A percentile compares a stretch with the other conserved stretches of the same genome.
Conservation (phyloP, 75 land plant species). For the Selaginella moellendorffii region DNA sequence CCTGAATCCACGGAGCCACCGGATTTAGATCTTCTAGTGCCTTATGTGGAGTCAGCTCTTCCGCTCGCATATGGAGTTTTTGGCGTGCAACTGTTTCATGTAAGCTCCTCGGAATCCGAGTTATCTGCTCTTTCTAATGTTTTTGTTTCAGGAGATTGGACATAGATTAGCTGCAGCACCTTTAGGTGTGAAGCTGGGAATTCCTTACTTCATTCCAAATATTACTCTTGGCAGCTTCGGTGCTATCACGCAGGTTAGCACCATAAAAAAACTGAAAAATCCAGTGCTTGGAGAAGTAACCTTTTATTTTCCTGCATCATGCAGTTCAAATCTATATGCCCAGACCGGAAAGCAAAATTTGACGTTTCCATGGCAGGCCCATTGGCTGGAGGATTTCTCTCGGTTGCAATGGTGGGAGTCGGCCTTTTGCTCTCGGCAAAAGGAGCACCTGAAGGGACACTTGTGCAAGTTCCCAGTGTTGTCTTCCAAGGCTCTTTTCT, state of each 20-base stretch:
- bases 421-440: conserved; percentile 69
- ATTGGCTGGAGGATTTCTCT: conserved; percentile 74
- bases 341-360: conserved; percentile 63
- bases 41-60: conserved; percentile 74
- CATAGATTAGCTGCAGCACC: conserved; percentile 83
- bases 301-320: conserved; percentile 16
- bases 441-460: conserved; percentile 39
- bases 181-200: conserved; percentile 71
- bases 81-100: conserved; percentile 92
- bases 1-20: conserved; percentile 90
- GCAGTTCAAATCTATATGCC: conserved; percentile 93
- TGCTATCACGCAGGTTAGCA: conserved; percentile 83
- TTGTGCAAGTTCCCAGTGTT: conserved; percentile 89
- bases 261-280: no score
- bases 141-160: conserved; percentile 70
- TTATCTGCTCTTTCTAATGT: background rate
- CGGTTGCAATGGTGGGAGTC: conserved; percentile 71
- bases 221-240: conserved; percentile 98
- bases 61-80: conserved; percentile 94
- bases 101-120: conserved; percentile 12
- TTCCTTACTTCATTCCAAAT: conserved; percentile 95
- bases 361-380: conserved; percentile 95
- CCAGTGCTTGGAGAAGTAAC: no score
- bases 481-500: conserved; percentile 94
- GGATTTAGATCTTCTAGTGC: conserved; percentile 67